These are phyloP conservation scores for Coniochaeta prunicola DNA, from an alignment of 2,329 filamentous ascomycete species.

Conservation along the genomic window DNA sequence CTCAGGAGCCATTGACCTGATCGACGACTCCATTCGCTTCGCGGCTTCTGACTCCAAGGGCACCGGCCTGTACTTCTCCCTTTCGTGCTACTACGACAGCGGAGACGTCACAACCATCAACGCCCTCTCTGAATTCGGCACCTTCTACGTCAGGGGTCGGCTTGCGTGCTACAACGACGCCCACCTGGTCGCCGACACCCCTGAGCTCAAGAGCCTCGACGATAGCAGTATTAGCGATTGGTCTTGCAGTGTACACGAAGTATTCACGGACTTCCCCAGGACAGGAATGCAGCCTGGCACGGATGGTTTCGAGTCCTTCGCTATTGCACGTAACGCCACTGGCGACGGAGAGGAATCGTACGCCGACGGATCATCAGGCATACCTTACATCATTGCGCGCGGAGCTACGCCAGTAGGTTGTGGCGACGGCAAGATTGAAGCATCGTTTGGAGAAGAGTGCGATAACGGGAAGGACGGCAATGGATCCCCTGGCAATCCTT, in stretches of 20 bases:
- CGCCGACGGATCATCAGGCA: conserved; percentile 25
- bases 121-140: conserved; percentile 25
- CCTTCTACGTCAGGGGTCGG: conserved; percentile 29
- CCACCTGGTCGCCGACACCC: conserved; percentile 29
- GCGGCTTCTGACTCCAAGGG: conserved; percentile 21
- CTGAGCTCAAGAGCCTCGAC: conserved; percentile 23
- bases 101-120: conserved; percentile 12
- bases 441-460: conserved; percentile 28
- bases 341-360: conserved; percentile 25
- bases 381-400: conserved; percentile 34
- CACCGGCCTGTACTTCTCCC: conserved; percentile 31
- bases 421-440: conserved; percentile 27
- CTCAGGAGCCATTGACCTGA: conserved; percentile 25
- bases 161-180: conserved; percentile 31
- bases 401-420: conserved; percentile 32
- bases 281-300: conserved; percentile 13
- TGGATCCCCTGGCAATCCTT: conserved; percentile 22
- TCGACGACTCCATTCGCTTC: conserved; percentile 29
- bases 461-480: conserved; percentile 26
- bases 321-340: conserved; percentile 28
- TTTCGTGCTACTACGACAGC: conserved; percentile 33
- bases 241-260: conserved; percentile 34
- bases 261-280: conserved; percentile 29
- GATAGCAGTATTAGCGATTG: conserved; percentile 31
- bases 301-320: conserved; percentile 29